Evolutionary conservation across 306 rosid genomes (phyloP).

Genomic region (Vigna trinervia): DNA sequence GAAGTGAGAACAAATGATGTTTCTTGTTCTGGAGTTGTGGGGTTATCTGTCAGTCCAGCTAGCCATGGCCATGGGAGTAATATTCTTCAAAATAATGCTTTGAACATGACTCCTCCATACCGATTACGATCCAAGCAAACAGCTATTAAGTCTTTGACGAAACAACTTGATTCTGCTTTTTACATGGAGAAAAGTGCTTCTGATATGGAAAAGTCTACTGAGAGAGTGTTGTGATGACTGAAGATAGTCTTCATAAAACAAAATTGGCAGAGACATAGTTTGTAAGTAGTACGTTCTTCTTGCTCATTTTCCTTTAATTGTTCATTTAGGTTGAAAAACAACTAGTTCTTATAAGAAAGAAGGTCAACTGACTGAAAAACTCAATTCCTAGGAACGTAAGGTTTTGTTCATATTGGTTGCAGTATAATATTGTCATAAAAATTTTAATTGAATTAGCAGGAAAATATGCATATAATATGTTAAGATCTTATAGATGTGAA

Average conservation of each 20-base stretch:
- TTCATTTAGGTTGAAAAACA: not conserved
- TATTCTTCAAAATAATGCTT: conserved; percentile 57
- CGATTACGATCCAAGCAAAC: conserved; percentile 74
- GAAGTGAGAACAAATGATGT: conserved; percentile 45
- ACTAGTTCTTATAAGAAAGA: conserved; percentile 26
- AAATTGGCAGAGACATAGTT: conserved; percentile 65
- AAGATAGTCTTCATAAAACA: conserved; percentile 55
- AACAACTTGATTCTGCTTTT: conserved; percentile 79
- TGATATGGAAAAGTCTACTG: conserved; percentile 50
- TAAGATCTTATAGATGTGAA: not conserved
- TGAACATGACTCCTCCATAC: conserved; percentile 87
- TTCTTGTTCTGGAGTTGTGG: conserved; percentile 52
- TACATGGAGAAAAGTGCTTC: conserved; percentile 60
- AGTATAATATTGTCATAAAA: not conserved
- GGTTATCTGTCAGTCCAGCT: conserved; percentile 56
- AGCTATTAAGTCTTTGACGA: conserved; percentile 82
- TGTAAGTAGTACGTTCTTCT: conserved; percentile 50
- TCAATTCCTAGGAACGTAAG: not conserved
- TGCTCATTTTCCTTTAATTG: not conserved
- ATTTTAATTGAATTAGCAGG: not conserved
- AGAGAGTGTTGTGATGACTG: conserved; percentile 45
- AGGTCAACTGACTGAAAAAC: not conserved
- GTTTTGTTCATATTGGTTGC: not conserved
- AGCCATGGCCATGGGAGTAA: conserved; percentile 47
- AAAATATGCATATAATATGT: not conserved